Percentiles rank a stretch among this genome's conserved stretches.
Conservation (phyloP, 495 filamentous ascomycete species). For the Annulohypoxylon nitens region DNA sequence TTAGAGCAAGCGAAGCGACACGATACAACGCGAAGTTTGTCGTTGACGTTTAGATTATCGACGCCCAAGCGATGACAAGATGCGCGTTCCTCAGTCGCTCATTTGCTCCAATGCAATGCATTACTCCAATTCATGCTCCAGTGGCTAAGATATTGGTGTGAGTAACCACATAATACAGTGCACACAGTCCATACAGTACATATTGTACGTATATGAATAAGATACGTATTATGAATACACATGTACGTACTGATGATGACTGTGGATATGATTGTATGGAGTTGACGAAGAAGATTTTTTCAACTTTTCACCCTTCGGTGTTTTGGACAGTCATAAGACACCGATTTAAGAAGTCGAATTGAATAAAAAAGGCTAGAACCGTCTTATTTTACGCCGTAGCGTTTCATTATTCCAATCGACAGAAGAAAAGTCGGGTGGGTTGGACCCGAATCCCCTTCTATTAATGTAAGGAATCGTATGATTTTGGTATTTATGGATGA, state of each 20-base stretch:
- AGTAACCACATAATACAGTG: not conserved
- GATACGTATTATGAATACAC: not conserved
- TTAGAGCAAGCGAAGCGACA: not conserved
- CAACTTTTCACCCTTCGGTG: not conserved
- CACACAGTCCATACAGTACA: not conserved
- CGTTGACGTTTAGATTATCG: not conserved
- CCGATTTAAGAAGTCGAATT: not conserved
- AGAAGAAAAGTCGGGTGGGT: slow-evolving; percentile 39
- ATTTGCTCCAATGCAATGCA: not conserved
- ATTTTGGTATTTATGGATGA: slow-evolving; percentile 41
- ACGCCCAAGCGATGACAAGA: slow-evolving; percentile 1
- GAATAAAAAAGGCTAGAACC: slow-evolving; percentile 34
- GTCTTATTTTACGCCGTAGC: slow-evolving; percentile 19
- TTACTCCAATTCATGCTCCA: not conserved
- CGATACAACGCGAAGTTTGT: not conserved
- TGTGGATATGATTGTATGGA: slow-evolving; percentile 1
- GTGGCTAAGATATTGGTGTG: not conserved
- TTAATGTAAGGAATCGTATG: slow-evolving; percentile 46
- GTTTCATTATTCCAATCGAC: slow-evolving; percentile 38
- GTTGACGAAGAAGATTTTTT: slow-evolving; percentile 24
- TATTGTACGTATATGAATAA: slow-evolving; percentile 8
- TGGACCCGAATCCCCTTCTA: slow-evolving; percentile 34
- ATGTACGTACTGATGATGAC: slow-evolving; percentile 12
- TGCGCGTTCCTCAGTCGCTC: not conserved
- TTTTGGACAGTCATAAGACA: slow-evolving; percentile 17